Base-by-base conservation (phyloP, 179 eudicot species). In the Kewa caespitosa region DNA sequence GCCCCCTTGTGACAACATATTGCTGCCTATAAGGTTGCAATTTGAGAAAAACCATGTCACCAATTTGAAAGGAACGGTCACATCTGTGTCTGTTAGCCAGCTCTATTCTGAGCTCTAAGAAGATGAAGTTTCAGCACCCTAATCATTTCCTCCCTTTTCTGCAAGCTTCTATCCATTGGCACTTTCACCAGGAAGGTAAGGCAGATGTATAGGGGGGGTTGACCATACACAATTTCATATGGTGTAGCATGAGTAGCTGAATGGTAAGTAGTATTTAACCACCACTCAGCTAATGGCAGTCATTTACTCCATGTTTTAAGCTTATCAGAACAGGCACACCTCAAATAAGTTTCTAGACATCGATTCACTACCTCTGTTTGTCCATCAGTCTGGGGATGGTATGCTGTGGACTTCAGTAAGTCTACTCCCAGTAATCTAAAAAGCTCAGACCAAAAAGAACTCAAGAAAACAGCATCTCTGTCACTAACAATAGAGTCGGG, bases 231-330 rank as follows among this genome's bases (percentile, higher is more conserved):
- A 0, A n/a, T 41, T 13, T 81, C 39, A 28, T 41, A 76, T 9
- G 84, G 80, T 6, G 69, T 38, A 4, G 8, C 15, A 0, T 12
- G 3, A 0, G 37, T 36, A 0, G 74, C 23, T 1, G 65, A 20
- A 27, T 76, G 84, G 10, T 13, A 67, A 0, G 67, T 27, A 1
- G 84, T 67, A 32, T 76, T 81, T 23, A 54, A 81, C 68, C 39
- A 67, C 52, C 32, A 80, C n/a, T 80, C 57, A 0, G 75, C 83
- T 25, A 50, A 62, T 1, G 66, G 52, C 3, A 81, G 17, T 20
- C n/a, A 81, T 17, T 46, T 41, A 1, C 17, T 13, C 61, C 77
- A 74, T 0, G 28, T 10, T 0, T 31, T 20, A 17, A 42, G 70
- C 1, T 8, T 5, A 10, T 30, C 59, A 0, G 18, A 23, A 32